phyloP scores from a whole-genome alignment of 1,284 basidiomycete species.

The Trichosporon sp. region DNA sequence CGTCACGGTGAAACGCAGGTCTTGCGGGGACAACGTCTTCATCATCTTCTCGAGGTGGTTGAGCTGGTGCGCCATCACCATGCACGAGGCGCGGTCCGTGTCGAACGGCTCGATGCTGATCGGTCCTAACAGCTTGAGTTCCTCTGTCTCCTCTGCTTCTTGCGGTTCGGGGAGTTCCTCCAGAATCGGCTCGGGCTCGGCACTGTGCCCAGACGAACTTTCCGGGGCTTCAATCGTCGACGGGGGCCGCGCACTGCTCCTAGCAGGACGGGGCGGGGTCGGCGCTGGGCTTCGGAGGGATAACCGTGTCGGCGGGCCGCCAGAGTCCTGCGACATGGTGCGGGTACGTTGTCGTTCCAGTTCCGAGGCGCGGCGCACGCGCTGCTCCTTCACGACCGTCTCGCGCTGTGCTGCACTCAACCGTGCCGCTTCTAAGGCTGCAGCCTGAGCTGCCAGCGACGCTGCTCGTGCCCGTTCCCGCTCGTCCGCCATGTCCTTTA shows the following conservation, averaged over 20 bases:
- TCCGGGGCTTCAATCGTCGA: conserved; percentile 7
- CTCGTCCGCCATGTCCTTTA: conserved; percentile 39
- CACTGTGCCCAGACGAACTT: neutral
- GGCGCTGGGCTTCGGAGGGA: neutral
- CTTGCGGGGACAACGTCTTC: conserved; percentile 52
- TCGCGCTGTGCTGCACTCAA: conserved; percentile 12
- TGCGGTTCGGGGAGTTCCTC: neutral
- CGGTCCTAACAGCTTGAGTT: neutral
- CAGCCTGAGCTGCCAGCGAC: neutral
- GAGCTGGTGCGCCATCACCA: conserved; percentile 55
- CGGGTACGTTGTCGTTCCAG: conserved; percentile 1
- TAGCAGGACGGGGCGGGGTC: conserved; percentile 17
- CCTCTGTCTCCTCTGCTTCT: conserved; percentile 1
- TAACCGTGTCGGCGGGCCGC: neutral
- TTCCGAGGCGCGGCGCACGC: neutral
- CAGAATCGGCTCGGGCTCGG: conserved; percentile 1
- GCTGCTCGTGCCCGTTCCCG: conserved; percentile 15
- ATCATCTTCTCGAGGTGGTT: conserved; percentile 54
- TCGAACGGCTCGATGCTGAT: neutral
- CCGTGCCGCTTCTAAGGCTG: neutral
- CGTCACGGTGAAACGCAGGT: conserved; percentile 43
- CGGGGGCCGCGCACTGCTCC: conserved; percentile 16
- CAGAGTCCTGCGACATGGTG: neutral
- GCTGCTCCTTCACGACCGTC: conserved; percentile 14
- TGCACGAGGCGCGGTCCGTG: conserved; percentile 18